Base-by-base conservation (phyloP, 768 basidiomycete species). In the Termitomyces sp. region DNA sequence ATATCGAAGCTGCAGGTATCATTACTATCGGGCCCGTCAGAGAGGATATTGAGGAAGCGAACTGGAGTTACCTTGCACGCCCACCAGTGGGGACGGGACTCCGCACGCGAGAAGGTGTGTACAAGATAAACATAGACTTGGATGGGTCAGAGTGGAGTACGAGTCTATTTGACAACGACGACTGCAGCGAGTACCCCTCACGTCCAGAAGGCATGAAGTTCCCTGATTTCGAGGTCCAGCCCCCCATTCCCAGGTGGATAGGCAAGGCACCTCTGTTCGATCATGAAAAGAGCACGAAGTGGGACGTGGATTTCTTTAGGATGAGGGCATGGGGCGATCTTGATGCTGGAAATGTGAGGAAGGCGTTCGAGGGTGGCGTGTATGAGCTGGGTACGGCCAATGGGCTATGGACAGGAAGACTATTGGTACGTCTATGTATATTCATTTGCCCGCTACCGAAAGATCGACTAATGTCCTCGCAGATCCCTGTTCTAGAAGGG, bases 31-130 rank as follows among this genome's bases (percentile, higher is more conserved):
- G 70, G 0, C 79, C 79, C 0, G 87, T 83, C 0, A 77, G 78
- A 56, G 84, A 77, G 30, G 87, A 90, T 66, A 71, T 88, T 15
- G 62, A 68, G 12, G 84, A 86, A 57, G 66, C 83, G 59, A 86
- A 87, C 58, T 65, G 70, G 34, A 64, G 65, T 32, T 69, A 70
- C 50, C 67, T 66, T 11, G 68, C 70, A 9, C 56, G 58, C 19
- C 65, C 72, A 2, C 68, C 69, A 2, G 10, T 52, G 10, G 61
- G 61, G 5, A 51, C 57, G 3, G 57, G 56, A 2, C 21, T 47
- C 4, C 47, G 50, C 22, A 46, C 43, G 14, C 37, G 53, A 19
- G 37, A 51, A 11, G 51, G 54, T n/a, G 24, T 48, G n/a, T 34
- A 17, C 7, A 42, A 48, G 42, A 11, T 22, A 2, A 2, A 49